Percentiles rank a stretch among this genome's conserved stretches.
These are phyloP conservation scores for Scenedesmus sp. DNA, from an alignment of 163 green algal species.

Conservation along the genomic window DNA sequence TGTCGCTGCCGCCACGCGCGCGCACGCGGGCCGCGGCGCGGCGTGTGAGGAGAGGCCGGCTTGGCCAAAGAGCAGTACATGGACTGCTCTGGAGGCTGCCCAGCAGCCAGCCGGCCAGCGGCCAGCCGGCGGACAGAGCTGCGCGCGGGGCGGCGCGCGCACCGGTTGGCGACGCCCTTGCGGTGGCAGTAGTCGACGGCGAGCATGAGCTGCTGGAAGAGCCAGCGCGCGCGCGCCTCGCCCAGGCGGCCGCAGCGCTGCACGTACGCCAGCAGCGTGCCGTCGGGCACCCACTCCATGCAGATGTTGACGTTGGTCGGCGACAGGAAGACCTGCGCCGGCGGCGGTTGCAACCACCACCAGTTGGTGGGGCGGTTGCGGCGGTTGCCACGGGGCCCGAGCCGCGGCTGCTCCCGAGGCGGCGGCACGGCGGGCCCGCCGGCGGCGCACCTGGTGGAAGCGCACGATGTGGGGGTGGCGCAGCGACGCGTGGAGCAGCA, in stretches of 20 bases:
- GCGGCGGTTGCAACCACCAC: not conserved
- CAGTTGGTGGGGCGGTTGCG: too few relatives aligned
- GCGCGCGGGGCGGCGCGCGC: too few relatives aligned
- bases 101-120: too few relatives aligned
- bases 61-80: too few relatives aligned
- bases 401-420: too few relatives aligned
- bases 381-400: too few relatives aligned
- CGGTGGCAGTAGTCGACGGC: conserved; percentile 41
- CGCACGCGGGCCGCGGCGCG: too few relatives aligned
- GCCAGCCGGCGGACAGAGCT: too few relatives aligned
- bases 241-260: not conserved
- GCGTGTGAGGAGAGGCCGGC: too few relatives aligned
- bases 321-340: conserved; percentile 67
- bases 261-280: not conserved
- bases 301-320: conserved; percentile 72
- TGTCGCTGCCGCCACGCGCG: too few relatives aligned
- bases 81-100: too few relatives aligned
- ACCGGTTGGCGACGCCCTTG: conserved; percentile 30
- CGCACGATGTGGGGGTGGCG: conserved; percentile 69
- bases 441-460: conserved; percentile 22
- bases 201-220: conserved; percentile 38
- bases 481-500: conserved; percentile 55
- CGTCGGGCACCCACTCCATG: conserved; percentile 73
- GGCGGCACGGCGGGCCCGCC: too few relatives aligned
- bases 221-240: conserved; percentile 20